Evolutionary conservation across 2,329 filamentous ascomycete species (phyloP).

Genomic region (Penicillium sp.): DNA sequence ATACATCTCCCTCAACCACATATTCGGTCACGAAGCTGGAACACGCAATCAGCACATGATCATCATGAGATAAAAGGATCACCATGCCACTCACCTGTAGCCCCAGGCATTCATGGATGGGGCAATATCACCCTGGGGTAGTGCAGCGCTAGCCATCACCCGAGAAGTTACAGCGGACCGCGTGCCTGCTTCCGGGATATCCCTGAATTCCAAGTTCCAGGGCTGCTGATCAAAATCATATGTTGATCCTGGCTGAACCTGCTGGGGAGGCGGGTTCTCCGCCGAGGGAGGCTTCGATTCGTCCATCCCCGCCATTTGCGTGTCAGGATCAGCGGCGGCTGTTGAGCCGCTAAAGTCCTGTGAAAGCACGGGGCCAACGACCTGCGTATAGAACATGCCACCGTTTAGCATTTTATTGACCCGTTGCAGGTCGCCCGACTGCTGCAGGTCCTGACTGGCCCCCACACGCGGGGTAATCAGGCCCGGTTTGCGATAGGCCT

Average conservation of each 20-base stretch:
- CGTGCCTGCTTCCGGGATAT: slow-evolving; percentile 49
- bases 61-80: slow-evolving; percentile 10
- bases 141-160: slow-evolving; percentile 45
- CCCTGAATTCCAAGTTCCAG: slow-evolving; percentile 46
- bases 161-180: slow-evolving; percentile 51
- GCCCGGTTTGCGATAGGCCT: slow-evolving; percentile 47
- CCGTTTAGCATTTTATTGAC: slow-evolving; percentile 46
- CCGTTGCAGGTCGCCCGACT: slow-evolving; percentile 41
- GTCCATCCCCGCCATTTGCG: slow-evolving; percentile 27
- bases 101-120: slow-evolving; percentile 49
- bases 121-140: slow-evolving; percentile 48
- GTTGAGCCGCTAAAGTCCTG: slow-evolving; percentile 30
- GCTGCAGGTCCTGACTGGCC: slow-evolving; percentile 40
- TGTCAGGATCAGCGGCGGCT: slow-evolving; percentile 16
- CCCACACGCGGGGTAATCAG: slow-evolving; percentile 37
- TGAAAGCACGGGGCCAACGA: slow-evolving; percentile 44
- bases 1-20: slow-evolving; percentile 51
- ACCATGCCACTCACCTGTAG: slow-evolving; percentile 43
- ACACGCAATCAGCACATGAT: slow-evolving; percentile 9
- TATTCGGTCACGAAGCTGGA: slow-evolving; percentile 54
- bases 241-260: not conserved
- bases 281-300: slow-evolving; percentile 9
- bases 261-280: not conserved
- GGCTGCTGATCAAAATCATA: slow-evolving; percentile 36
- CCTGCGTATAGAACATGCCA: slow-evolving; percentile 50